phyloP scores from a whole-genome alignment of 345 rosid species.

The Barbarea vulgaris region DNA sequence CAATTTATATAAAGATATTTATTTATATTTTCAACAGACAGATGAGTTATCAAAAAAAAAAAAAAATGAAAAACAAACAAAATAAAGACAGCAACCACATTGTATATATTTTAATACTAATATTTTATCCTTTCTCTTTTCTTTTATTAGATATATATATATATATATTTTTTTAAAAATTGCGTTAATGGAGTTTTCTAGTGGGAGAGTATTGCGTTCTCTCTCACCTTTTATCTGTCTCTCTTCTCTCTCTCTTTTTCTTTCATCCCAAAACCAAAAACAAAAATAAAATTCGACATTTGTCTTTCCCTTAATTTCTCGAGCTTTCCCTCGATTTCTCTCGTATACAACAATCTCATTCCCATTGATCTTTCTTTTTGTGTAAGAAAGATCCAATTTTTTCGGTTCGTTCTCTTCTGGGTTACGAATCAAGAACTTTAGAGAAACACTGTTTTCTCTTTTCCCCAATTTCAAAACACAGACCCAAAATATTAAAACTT shows the following conservation, averaged over 20 bases:
- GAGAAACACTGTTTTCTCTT: conserved; percentile 2
- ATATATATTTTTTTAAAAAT: background rate
- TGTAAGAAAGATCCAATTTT: conserved; percentile 42
- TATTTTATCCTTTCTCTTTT: background rate
- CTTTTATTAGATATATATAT: background rate
- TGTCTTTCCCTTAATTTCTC: conserved; percentile 29
- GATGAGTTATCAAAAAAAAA: background rate
- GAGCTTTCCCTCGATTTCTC: conserved; percentile 30
- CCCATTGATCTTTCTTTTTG: conserved; percentile 27
- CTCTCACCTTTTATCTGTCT: conserved; percentile 33
- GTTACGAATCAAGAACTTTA: background rate
- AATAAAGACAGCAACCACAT: conserved; percentile 22
- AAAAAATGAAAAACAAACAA: background rate
- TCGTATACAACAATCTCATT: conserved; percentile 22
- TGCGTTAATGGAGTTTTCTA: conserved; percentile 15
- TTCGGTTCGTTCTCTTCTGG: conserved; percentile 32
- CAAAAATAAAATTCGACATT: background rate
- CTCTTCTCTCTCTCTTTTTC: conserved; percentile 8
- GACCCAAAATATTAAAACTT: background rate
- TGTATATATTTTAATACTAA: conserved; percentile 1
- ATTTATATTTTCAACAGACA: background rate
- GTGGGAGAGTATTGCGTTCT: conserved; percentile 34
- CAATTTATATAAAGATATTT: background rate
- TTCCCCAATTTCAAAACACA: conserved; percentile 2
- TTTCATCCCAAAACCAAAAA: background rate